Conservation (phyloP, 371 early-diverging fungal genomes). For the Lichtheimia hyalospora region DNA sequence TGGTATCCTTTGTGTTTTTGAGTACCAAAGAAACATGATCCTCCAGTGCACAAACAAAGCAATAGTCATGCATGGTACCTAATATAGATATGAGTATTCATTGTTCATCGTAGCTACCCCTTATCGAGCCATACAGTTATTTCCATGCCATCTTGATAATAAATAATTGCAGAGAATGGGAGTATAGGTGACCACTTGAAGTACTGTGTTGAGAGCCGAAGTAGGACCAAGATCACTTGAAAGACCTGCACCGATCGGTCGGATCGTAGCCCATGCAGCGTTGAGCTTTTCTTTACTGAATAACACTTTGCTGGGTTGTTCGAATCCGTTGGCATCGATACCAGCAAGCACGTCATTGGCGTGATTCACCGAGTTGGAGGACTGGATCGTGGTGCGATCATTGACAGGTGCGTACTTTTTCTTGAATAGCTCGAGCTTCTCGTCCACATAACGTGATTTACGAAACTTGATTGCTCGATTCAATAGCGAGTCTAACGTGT, state of each 20-base stretch:
- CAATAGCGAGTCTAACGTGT: constrained; percentile 28
- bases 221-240: constrained; percentile 82
- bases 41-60: constrained; percentile 69
- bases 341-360: constrained; percentile 2
- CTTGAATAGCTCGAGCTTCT: constrained; percentile 43
- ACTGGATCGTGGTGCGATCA: constrained; percentile 2
- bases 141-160: constrained; percentile 58
- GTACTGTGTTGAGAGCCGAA: constrained; percentile 90
- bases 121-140: constrained; percentile 44
- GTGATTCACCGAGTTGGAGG: neutral
- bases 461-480: constrained; percentile 45
- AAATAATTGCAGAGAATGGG: constrained; percentile 79
- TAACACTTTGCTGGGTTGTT: constrained; percentile 60
- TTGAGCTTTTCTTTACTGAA: constrained; percentile 58
- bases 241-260: constrained; percentile 77
- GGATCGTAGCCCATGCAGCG: constrained; percentile 60
- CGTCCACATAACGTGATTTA: constrained; percentile 48
- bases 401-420: constrained; percentile 45
- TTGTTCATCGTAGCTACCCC: no score
- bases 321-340: constrained; percentile 64
- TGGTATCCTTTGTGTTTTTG: constrained; percentile 31
- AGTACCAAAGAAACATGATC: constrained; percentile 54
- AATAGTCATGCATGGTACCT: constrained; percentile 64
- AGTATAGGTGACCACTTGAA: constrained; percentile 91
- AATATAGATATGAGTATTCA: neutral